phyloP scores from a whole-genome alignment of 192 early-diverging fungal species.

The Thamnidium elegans region DNA sequence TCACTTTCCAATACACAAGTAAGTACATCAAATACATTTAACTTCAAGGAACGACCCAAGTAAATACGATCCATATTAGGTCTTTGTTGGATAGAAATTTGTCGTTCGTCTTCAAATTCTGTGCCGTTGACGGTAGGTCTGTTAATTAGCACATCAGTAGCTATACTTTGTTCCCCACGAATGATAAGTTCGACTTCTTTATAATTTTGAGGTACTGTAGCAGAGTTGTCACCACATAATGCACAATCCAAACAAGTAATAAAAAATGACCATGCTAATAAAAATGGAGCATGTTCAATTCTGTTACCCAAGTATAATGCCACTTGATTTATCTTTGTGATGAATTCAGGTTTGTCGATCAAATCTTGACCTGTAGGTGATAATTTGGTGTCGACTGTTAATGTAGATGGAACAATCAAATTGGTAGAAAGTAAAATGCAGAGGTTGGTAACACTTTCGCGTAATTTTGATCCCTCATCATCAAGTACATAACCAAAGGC shows the following conservation, averaged over 20 bases:
- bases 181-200: constrained; percentile 2
- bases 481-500: constrained; percentile 29
- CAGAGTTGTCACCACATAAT: neutral
- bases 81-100: constrained; percentile 17
- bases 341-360: constrained; percentile 26
- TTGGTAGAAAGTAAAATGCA: constrained; percentile 36
- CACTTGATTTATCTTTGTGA: constrained; percentile 31
- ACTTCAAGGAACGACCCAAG: constrained; percentile 14
- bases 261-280: constrained; percentile 47
- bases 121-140: neutral
- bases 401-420: constrained; percentile 30
- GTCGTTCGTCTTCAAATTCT: neutral
- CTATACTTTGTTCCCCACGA: neutral
- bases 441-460: constrained; percentile 27
- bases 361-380: constrained; percentile 16
- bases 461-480: constrained; percentile 30
- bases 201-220: neutral
- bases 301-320: constrained; percentile 31
- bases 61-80: constrained; percentile 17
- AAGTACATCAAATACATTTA: constrained; percentile 20
- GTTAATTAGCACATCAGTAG: neutral
- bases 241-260: constrained; percentile 15
- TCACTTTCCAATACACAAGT: constrained; percentile 6
- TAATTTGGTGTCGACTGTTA: constrained; percentile 17
- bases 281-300: constrained; percentile 34